Conservation (phyloP, 2,329 filamentous ascomycete species). For the Pseudocercospora eumusae region DNA sequence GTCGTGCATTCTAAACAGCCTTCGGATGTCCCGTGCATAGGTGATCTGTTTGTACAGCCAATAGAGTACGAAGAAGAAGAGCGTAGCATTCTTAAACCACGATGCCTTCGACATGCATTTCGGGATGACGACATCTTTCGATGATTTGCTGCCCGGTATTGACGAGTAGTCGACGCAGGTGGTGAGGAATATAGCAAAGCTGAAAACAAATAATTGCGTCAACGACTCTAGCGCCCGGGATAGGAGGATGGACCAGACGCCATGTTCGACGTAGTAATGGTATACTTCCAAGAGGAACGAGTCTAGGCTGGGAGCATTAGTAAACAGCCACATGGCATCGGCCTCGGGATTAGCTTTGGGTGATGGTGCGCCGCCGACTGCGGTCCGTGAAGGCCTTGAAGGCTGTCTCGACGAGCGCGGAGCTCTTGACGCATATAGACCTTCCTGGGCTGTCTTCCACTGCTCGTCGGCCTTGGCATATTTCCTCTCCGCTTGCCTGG, state of each 20-base stretch:
- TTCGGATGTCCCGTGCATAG: conserved; percentile 70
- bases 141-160: conserved; percentile 64
- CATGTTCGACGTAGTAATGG: conserved; percentile 78
- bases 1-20: conserved; percentile 75
- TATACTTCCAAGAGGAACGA: conserved; percentile 85
- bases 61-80: conserved; percentile 84
- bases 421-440: conserved; percentile 42
- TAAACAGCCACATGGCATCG: conserved; percentile 88
- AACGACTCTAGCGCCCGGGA: conserved; percentile 70
- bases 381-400: conserved; percentile 16
- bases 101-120: conserved; percentile 75
- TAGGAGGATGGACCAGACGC: conserved; percentile 80
- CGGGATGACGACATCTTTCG: conserved; percentile 64
- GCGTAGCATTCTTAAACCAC: conserved; percentile 71
- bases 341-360: conserved; percentile 62
- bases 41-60: conserved; percentile 80
- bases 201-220: conserved; percentile 80
- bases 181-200: conserved; percentile 78
- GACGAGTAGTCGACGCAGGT: conserved; percentile 83
- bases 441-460: conserved; percentile 54
- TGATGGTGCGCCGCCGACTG: conserved; percentile 29
- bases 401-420: conserved; percentile 21
- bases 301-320: conserved; percentile 86
- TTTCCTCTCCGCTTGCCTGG: conserved; percentile 17
- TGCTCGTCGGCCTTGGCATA: conserved; percentile 44